A percentile compares a stretch with the other conserved stretches of the same genome.
phyloP scores from a whole-genome alignment of 257 asterid genomes.

The Hygrophila difformis region DNA sequence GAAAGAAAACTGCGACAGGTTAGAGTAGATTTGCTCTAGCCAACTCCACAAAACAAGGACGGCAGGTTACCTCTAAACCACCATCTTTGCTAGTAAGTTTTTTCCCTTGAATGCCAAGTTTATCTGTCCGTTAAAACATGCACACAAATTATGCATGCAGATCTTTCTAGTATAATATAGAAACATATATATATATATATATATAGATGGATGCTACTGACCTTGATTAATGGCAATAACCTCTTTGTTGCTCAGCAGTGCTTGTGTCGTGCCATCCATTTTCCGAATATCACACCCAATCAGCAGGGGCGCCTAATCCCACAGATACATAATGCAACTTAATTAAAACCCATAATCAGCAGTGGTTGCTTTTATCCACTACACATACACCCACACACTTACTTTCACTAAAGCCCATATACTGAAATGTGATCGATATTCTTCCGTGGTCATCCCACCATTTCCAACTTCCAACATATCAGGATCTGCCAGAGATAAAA shows the following conservation, averaged over 20 bases:
- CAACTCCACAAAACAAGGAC: neutral
- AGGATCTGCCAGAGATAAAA: constrained; percentile 69
- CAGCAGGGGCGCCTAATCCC: constrained; percentile 84
- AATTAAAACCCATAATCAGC: neutral
- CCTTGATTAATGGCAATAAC: constrained; percentile 92
- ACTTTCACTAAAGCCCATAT: constrained; percentile 92
- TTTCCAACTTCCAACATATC: constrained; percentile 98
- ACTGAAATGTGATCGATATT: too few species aligned
- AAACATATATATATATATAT: too few species aligned
- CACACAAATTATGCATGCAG: too few species aligned
- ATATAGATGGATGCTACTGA: too few species aligned
- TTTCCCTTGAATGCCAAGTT: constrained; percentile 69
- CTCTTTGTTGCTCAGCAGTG: constrained; percentile 54
- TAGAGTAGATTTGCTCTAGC: too few species aligned
- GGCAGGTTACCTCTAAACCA: constrained; percentile 63
- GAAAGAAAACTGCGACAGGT: too few species aligned
- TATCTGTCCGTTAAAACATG: too few species aligned
- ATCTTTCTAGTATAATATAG: too few species aligned
- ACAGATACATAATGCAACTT: constrained; percentile 3
- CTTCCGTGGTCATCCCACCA: constrained; percentile 70
- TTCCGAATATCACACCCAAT: constrained; percentile 87
- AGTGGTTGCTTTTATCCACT: neutral
- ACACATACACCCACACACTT: constrained; percentile 12
- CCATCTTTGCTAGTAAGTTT: constrained; percentile 51
- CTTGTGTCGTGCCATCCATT: constrained; percentile 31